Evolutionary conservation across 2,329 filamentous ascomycete species (phyloP).

Genomic region (Botrytis medusae): DNA sequence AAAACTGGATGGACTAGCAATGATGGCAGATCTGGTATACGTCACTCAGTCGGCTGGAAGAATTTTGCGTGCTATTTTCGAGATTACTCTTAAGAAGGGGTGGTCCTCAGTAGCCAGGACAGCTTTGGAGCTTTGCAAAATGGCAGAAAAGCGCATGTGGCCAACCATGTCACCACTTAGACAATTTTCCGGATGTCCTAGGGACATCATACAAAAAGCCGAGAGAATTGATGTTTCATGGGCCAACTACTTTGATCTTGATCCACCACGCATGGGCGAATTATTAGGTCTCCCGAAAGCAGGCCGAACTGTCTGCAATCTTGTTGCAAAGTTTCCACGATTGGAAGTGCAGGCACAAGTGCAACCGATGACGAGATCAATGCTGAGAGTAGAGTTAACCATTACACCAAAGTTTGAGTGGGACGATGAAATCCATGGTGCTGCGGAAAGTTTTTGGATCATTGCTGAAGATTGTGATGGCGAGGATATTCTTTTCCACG

Average conservation of each 20-base stretch:
- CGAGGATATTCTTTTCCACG: slow-evolving; percentile 91
- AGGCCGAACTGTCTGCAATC: slow-evolving; percentile 77
- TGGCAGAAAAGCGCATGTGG: slow-evolving; percentile 99
- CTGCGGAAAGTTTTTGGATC: slow-evolving; percentile 93
- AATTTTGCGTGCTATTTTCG: slow-evolving; percentile 92
- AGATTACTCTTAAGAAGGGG: slow-evolving; percentile 95
- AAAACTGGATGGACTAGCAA: slow-evolving; percentile 86
- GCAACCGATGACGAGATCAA: slow-evolving; percentile 89
- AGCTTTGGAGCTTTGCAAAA: slow-evolving; percentile 93
- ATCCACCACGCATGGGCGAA: slow-evolving; percentile 94
- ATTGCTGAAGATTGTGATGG: slow-evolving; percentile 96
- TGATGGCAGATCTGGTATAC: slow-evolving; percentile 99
- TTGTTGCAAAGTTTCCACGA: slow-evolving; percentile 90
- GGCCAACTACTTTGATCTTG: slow-evolving; percentile 92
- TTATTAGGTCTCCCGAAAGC: slow-evolving; percentile 87
- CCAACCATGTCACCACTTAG: slow-evolving; percentile 95
- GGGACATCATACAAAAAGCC: slow-evolving; percentile 86
- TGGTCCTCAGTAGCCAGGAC: slow-evolving; percentile 93
- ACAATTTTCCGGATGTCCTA: slow-evolving; percentile 80
- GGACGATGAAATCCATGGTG: slow-evolving; percentile 86
- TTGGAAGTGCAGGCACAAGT: slow-evolving; percentile 91
- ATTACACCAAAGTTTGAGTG: slow-evolving; percentile 95
- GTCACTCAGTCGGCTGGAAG: slow-evolving; percentile 97
- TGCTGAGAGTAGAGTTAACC: slow-evolving; percentile 85
- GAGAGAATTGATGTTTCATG: slow-evolving; percentile 94